Base-by-base conservation (phyloP, 495 filamentous ascomycete genomes). In the Podospora sp. region DNA sequence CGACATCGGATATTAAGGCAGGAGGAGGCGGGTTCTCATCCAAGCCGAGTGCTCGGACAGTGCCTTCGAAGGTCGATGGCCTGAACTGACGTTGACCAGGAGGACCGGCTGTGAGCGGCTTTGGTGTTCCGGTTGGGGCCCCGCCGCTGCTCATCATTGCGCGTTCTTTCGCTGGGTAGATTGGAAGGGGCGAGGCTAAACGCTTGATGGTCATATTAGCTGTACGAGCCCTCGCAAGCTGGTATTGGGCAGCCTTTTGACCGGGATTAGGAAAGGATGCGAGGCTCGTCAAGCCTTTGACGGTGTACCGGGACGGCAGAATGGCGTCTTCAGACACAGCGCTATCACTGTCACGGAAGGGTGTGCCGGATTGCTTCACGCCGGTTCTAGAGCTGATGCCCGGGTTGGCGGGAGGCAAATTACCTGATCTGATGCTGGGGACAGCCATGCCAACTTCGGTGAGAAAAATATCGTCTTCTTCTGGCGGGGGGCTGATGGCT, bases 191-290 rank as follows among this genome's bases (percentile, higher is more conserved):
- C 8, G 69, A 67, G 21, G 62, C 59, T 18, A 68, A 26, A 9
- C 65, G 71, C 49, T 25, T 56, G 46, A 68, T 9, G 22, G 29
- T 56, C 29, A 62, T 18, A 56, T 75, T 70, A 57, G 52, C 63
- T 26, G 65, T 65, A 27, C 71, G 75, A 58, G 74, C 81, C 62
- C 66, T 78, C 61, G 76, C 77, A 27, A 83, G 73, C 5, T 75
- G 63, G 24, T 76, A 71, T 67, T 78, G 79, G n/a, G 81, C 81
- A 1, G 73, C 72, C 60, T 79, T 79, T 58, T 82, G 81, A 71
- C 74, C 79, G 7, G 81, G 81, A 60, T 84, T 84, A 5, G 77
- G 69, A 60, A 81, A 84, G 11, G 81, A 81, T 5, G 82, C 82
- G 50, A 83, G 56, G 65, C 78, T 80, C 22, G 75, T 78, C 1